Base-by-base conservation (phyloP, 2,329 filamentous ascomycete genomes). In the Diaporthe australafricana region DNA sequence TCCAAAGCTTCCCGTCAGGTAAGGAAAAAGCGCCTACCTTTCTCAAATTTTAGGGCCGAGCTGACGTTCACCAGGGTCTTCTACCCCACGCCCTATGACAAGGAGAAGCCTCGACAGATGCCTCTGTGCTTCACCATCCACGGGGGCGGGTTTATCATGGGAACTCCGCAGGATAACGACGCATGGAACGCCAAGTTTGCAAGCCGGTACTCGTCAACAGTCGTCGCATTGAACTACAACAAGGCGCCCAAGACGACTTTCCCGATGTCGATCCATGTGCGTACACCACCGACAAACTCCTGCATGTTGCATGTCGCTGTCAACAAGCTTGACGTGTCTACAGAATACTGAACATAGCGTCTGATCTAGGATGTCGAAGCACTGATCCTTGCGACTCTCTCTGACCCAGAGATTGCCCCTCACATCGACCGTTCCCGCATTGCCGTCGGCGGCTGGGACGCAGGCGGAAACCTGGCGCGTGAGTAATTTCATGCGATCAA, bases 121-220 rank as follows among this genome's bases (percentile, higher is more conserved):
- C 57, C 68, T 22, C 27, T 70, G 14, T 35, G 52, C 22, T 70
- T 70, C 57, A 70, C 68, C 3, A 70, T 70, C 30, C 68, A 70
- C 30, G 68, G 68, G 9, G 68, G 68, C 4, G 57, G 62, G 9
- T 70, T 70, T 17, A 70, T 70, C 57, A 70, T 70, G 68, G 68
- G 68, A 3, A 38, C 68, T 38, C 68, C 68, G 20, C 47, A 65
- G n/a, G 68, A 70, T 27, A 70, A 70, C 11, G 68, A 70, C 14
- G 57, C 68, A 25, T 70, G 68, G 68, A 70, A 70, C 17, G 68
- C 68, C 14, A 65, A 56, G 14, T 70, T 70, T 22, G 57, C 68
- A 16, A 70, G 57, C 22, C 50, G 62, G 50, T 70, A 55, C n/a
- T 47, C 48, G 14, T 32, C 57, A 12, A 42, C 47, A 11, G 68